A percentile compares a stretch with the other conserved stretches of the same genome.
These are phyloP conservation scores for Crithidia bombi DNA, from an alignment of 208 protist species.

Conservation along the genomic window DNA sequence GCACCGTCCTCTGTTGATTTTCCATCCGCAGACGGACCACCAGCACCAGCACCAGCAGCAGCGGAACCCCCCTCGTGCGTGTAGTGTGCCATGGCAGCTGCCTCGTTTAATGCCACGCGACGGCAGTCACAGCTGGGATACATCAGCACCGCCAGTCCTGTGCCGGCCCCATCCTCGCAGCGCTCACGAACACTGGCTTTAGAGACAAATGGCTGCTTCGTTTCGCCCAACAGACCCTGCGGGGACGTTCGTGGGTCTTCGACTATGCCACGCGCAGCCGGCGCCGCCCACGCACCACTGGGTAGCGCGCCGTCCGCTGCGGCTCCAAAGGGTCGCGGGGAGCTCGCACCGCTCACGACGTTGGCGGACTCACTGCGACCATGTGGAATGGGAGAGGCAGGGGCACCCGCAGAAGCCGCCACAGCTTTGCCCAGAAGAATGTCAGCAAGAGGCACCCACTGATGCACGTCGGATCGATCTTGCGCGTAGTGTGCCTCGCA, in stretches of 20 bases:
- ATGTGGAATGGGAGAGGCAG: too few relatives aligned
- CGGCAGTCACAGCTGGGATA: slow-evolving; percentile 24
- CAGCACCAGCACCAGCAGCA: background rate
- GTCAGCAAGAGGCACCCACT: background rate
- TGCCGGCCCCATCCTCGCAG: background rate
- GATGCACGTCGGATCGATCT: slow-evolving; percentile 7
- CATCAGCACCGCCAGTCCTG: background rate
- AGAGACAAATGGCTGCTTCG: background rate
- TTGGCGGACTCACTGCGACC: background rate
- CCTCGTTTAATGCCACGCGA: slow-evolving; percentile 3
- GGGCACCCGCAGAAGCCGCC: background rate
- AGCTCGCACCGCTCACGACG: background rate
- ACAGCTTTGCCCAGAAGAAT: background rate
- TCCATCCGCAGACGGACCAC: background rate
- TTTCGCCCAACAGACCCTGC: too few relatives aligned
- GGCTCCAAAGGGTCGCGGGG: background rate
- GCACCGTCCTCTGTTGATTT: background rate
- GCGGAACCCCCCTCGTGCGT: background rate
- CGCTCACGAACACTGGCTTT: background rate
- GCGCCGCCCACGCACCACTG: too few relatives aligned
- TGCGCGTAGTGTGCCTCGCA: slow-evolving; percentile 38
- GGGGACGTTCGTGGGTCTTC: too few relatives aligned
- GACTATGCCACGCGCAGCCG: too few relatives aligned
- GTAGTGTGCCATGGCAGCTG: slow-evolving; percentile 17
- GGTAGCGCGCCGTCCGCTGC: background rate